Evolutionary conservation across 2,329 filamentous ascomycete genomes (phyloP), one percentile per base, ranked within the genome.

Genomic region (Shiraia sp.): DNA sequence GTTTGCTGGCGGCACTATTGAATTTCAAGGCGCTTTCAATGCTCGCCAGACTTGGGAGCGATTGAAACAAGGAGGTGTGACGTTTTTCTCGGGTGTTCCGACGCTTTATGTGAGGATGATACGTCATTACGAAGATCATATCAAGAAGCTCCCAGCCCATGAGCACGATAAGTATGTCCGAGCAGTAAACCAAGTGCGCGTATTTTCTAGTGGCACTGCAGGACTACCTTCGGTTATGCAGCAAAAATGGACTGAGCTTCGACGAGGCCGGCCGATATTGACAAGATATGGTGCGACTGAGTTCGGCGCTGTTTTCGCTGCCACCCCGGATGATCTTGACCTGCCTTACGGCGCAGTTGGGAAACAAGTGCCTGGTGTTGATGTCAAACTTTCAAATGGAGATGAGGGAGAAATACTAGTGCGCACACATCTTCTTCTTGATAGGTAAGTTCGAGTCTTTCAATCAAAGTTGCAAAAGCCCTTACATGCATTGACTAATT

Each of bases 391-490:
- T 6, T 65, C 65, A 1, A 65, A 71, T 10, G 73, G 71, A 9
- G 66, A 75, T n/a, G 72, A 78, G 47, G 77, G 76, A 3, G 75
- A 79, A 56, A 51, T 79, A 28, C 55, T 72, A 1, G 60, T 69
- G n/a, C n/a, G n/a, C n/a, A n/a, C n/a, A n/a, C n/a, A n/a, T n/a
- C n/a, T n/a, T n/a, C n/a, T n/a, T n/a, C n/a, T n/a, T n/a, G n/a
- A n/a, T n/a, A n/a, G n/a, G n/a, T n/a, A n/a, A n/a, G n/a, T n/a
- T n/a, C n/a, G n/a, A n/a, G n/a, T n/a, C n/a, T n/a, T n/a, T n/a
- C n/a, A n/a, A n/a, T n/a, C n/a, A n/a, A n/a, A n/a, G n/a, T n/a
- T n/a, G n/a, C 6, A 70, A 66, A 32, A 67, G 61, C 22, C 66
- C 64, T 19, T 65, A 55, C 27, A 47, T 42, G 13, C 12, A 7